These are phyloP conservation scores for Fomitopsis schrenkii DNA, from an alignment of 1,284 basidiomycete genomes.

Conservation along the genomic window DNA sequence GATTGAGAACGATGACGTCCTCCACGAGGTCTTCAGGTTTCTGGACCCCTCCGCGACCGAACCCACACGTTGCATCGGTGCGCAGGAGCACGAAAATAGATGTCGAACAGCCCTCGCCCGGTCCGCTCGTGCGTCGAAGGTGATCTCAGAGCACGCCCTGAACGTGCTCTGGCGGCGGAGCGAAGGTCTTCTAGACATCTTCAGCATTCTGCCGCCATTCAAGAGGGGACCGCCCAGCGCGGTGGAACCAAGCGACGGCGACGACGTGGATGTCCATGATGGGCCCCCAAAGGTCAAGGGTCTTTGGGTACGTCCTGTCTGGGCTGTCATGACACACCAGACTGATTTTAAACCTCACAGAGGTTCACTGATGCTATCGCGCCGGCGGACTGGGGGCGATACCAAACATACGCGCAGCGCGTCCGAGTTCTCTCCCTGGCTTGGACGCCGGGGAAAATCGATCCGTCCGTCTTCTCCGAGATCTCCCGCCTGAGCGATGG, in stretches of 20 bases:
- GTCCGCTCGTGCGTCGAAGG: neutral
- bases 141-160: conserved; percentile 1
- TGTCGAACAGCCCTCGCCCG: neutral
- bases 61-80: neutral
- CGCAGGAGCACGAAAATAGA: neutral
- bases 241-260: neutral
- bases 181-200: neutral
- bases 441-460: neutral
- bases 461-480: neutral
- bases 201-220: conserved; percentile 1
- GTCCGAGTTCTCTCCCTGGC: neutral
- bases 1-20: conserved; percentile 3
- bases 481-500: neutral
- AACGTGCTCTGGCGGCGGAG: conserved; percentile 1
- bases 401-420: neutral
- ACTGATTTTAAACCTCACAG: neutral
- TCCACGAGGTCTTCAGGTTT: conserved; percentile 1
- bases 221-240: neutral
- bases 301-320: neutral
- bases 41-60: conserved; percentile 1
- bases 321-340: neutral
- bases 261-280: neutral
- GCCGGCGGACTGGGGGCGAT: neutral
- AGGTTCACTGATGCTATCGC: neutral
- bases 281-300: neutral